A percentile compares a stretch with the other conserved stretches of the same genome.
Conservation (phyloP, 2,329 filamentous ascomycete genomes). For the Fusarium sp. region DNA sequence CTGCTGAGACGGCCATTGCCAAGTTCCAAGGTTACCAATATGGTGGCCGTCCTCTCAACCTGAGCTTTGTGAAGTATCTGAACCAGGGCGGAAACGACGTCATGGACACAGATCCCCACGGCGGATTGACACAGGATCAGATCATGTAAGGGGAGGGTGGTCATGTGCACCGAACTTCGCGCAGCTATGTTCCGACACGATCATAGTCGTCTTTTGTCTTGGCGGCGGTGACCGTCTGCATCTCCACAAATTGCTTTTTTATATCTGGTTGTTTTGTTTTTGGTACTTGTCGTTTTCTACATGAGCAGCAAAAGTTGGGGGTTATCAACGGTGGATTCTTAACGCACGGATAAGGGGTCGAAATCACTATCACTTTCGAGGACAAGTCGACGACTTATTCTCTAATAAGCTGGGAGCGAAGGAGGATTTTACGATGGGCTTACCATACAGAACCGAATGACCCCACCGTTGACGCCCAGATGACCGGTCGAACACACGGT, state of each 20-base stretch:
- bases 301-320: conserved; percentile 46
- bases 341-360: conserved; percentile 37
- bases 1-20: conserved; percentile 91
- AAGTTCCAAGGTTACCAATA: conserved; percentile 99
- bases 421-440: conserved; percentile 32
- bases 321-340: conserved; percentile 39
- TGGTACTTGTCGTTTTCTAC: conserved; percentile 37
- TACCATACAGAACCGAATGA: conserved; percentile 34
- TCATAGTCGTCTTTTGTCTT: conserved; percentile 19
- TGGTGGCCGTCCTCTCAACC: conserved; percentile 90
- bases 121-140: conserved; percentile 92
- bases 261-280: conserved; percentile 39
- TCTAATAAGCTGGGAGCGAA: conserved; percentile 41
- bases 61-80: conserved; percentile 94
- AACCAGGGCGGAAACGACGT: conserved; percentile 75
- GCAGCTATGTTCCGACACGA: conserved; percentile 17
- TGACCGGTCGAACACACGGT: conserved; percentile 25
- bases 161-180: conserved; percentile 25
- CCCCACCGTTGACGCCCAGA: conserved; percentile 28
- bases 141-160: conserved; percentile 77
- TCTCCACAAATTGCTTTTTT: conserved; percentile 35
- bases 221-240: conserved; percentile 4
- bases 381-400: conserved; percentile 39
- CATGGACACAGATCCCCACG: conserved; percentile 86
- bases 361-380: conserved; percentile 36